Base-by-base conservation (phyloP, 371 early-diverging fungal species). In the Apophysomyces sp. region DNA sequence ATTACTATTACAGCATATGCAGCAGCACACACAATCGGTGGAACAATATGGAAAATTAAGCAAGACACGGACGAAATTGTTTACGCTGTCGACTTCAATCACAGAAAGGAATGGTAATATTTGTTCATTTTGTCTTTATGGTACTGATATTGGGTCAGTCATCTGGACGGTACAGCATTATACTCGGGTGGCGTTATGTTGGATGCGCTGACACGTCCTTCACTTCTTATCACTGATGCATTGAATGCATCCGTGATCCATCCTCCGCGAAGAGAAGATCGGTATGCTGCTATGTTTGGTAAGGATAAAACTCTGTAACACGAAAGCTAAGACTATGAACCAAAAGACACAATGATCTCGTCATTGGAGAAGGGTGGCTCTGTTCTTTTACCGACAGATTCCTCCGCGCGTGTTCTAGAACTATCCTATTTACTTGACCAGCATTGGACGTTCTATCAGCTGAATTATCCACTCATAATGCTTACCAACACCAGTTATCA, bases 21-120 rank as follows among this genome's bases (percentile, higher is more conserved):
- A 34, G 98, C 98, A 15, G 99, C 99, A 6, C 96, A 98, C 71
- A 91, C 98, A 0, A 80, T 99, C 53, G 99, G 99, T 67, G 99
- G 98, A 39, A 92, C 98, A 0, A 81, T 99, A 28, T 99, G 98
- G 98, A 95, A 93, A 67, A 95, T 99, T 56, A 89, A 89, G 60
- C 95, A 94, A 68, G 96, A 93, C 55, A 88, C 92, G 6, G 97
- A 99, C 58, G 90, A 92, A 21, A 93, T 99, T 62, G 82, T 99
- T 2, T 95, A 99, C 69, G 97, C 96, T 1, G 95, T 97, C 27
- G 95, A 98, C 69, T 93, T 92, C 68, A 99, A 99, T 72, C 98
- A 98, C 76, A 84, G 91, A 61, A 94, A 92, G 69, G 99, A 99
- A 80, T 80, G 87, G 93, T 92, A 82, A 65, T 78, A 37, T 2